Conservation (phyloP, 768 basidiomycete species). For the Podaxis rugospora region DNA sequence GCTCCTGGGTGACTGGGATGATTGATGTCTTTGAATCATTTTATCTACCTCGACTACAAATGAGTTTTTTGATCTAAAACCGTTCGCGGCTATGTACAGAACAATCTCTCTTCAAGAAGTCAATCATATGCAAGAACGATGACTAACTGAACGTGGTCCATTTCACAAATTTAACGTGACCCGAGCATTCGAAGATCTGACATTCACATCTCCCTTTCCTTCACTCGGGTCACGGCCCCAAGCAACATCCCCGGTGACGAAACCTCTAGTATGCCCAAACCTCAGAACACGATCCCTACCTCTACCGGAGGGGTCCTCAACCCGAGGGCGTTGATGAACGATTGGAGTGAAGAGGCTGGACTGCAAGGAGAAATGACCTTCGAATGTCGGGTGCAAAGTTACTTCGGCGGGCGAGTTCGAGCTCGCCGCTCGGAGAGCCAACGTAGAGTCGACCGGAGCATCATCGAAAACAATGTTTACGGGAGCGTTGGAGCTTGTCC, state of each 20-base stretch:
- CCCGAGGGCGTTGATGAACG: neutral
- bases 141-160: too few species aligned
- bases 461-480: constrained; percentile 1
- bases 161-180: constrained; percentile 4
- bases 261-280: neutral
- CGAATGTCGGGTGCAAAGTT: constrained; percentile 5
- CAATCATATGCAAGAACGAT: neutral
- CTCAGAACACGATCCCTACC: neutral
- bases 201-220: constrained; percentile 3
- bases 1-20: too few species aligned
- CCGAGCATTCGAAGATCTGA: neutral
- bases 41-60: too few species aligned
- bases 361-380: constrained; percentile 2
- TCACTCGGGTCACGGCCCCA: neutral
- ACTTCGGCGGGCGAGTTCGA: constrained; percentile 6
- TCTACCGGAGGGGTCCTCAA: constrained; percentile 7
- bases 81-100: too few species aligned
- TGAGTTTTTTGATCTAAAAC: too few species aligned
- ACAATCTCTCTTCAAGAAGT: too few species aligned
- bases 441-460: neutral
- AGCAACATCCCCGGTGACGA: neutral
- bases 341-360: neutral
- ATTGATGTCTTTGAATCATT: too few species aligned
- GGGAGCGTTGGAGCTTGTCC: neutral
- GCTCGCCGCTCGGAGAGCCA: neutral